phyloP scores from a whole-genome alignment of 164 flowering plant genomes.

The Cinnamomum micranthum region DNA sequence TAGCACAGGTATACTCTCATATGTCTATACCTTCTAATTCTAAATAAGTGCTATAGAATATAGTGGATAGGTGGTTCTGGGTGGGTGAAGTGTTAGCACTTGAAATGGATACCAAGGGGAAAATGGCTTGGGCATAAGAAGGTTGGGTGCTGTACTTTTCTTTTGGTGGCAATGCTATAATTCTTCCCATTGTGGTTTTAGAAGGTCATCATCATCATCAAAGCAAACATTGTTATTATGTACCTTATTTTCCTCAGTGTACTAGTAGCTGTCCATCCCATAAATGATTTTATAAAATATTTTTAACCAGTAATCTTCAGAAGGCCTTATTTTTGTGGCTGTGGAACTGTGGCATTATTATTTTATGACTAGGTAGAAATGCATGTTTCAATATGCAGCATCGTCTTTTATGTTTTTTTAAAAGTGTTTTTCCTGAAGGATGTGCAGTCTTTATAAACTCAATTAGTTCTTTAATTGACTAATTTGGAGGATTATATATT shows the following conservation, averaged over 20 bases:
- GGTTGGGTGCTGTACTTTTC: no score
- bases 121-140: neutral
- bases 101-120: neutral
- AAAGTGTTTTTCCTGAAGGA: neutral
- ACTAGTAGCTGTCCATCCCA: no score
- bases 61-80: neutral
- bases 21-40: neutral
- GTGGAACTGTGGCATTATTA: no score
- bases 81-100: neutral
- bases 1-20: slow-evolving; percentile 68
- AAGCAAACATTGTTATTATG: no score
- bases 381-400: neutral
- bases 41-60: no score
- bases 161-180: neutral
- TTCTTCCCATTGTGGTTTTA: neutral
- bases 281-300: no score
- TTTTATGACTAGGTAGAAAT: neutral
- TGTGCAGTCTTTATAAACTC: neutral
- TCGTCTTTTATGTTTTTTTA: neutral
- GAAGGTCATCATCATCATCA: neutral
- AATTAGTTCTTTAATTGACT: neutral
- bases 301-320: no score
- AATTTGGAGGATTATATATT: neutral
- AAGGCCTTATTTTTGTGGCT: no score
- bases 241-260: no score